These are phyloP conservation scores for Fusarium pseudocircinatum DNA, from an alignment of 2,329 filamentous ascomycete species.

Conservation along the genomic window DNA sequence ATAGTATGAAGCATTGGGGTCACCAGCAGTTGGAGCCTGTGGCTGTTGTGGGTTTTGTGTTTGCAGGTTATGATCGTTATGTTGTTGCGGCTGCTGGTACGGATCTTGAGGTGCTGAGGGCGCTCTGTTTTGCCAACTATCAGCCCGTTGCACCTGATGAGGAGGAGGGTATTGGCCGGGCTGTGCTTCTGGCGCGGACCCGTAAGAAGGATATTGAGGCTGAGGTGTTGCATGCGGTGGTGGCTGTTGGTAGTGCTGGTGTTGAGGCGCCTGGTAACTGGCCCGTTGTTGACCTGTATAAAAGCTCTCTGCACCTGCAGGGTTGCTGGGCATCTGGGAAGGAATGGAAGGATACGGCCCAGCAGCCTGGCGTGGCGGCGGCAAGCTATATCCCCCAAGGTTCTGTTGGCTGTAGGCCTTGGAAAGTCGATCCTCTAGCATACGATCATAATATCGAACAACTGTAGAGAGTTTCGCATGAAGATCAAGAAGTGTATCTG, in stretches of 20 bases:
- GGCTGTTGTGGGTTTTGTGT: constrained; percentile 46
- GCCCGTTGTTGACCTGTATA: constrained; percentile 74
- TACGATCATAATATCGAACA: constrained; percentile 95
- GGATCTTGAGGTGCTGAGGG: constrained; percentile 51
- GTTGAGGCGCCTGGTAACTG: constrained; percentile 62
- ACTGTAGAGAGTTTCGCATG: constrained; percentile 96
- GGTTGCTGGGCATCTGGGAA: constrained; percentile 57
- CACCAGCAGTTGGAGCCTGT: constrained; percentile 48
- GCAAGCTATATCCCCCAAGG: constrained; percentile 70
- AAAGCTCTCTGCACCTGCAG: constrained; percentile 77
- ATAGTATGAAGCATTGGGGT: constrained; percentile 68
- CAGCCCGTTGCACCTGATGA: constrained; percentile 58
- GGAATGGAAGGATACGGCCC: constrained; percentile 78
- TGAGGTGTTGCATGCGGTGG: constrained; percentile 45
- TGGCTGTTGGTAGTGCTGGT: constrained; percentile 46
- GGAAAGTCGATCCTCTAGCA: constrained; percentile 94
- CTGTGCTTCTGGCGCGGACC: constrained; percentile 52
- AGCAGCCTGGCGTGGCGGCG: constrained; percentile 60
- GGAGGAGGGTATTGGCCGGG: constrained; percentile 57
- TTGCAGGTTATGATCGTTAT: constrained; percentile 41
- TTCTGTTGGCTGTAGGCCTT: constrained; percentile 89
- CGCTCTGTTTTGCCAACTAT: constrained; percentile 60
- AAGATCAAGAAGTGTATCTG: constrained; percentile 91
- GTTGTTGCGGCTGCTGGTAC: constrained; percentile 34
- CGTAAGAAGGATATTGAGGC: constrained; percentile 55